phyloP scores from a whole-genome alignment of 2,329 filamentous ascomycete species.

The Geosmithia flava region DNA sequence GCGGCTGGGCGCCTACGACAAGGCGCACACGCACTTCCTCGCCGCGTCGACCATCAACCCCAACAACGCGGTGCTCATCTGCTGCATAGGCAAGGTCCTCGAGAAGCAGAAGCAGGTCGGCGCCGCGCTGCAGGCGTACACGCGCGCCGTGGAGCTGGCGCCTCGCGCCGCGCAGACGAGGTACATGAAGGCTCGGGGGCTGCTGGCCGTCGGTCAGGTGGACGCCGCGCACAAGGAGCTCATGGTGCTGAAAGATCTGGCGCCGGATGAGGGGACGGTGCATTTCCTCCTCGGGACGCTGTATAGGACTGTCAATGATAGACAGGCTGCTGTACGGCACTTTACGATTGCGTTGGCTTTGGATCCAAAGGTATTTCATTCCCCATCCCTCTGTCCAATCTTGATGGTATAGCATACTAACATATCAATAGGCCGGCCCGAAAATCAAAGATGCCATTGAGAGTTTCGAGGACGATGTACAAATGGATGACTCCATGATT shows the following conservation, averaged over 20 bases:
- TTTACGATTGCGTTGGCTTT: constrained; percentile 92
- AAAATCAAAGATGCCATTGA: constrained; percentile 97
- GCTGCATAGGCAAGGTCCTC: constrained; percentile 80
- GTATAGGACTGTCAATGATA: constrained; percentile 61
- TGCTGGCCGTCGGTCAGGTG: constrained; percentile 63
- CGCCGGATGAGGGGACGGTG: constrained; percentile 89
- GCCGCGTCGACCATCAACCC: constrained; percentile 84
- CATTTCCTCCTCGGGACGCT: constrained; percentile 87
- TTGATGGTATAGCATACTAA: constrained; percentile 4
- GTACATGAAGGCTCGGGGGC: constrained; percentile 82
- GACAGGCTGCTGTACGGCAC: constrained; percentile 74
- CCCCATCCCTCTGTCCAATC: not conserved
- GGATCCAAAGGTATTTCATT: constrained; percentile 72
- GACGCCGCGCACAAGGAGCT: constrained; percentile 70
- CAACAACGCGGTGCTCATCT: constrained; percentile 83
- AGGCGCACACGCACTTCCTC: constrained; percentile 84
- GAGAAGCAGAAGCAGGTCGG: constrained; percentile 79
- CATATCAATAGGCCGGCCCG: constrained; percentile 57
- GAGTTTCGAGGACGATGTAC: constrained; percentile 69
- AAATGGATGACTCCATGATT: constrained; percentile 56
- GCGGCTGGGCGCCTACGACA: constrained; percentile 80
- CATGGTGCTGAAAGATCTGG: constrained; percentile 77
- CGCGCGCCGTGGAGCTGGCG: constrained; percentile 68
- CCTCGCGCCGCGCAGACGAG: constrained; percentile 72
- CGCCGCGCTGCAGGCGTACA: constrained; percentile 70